phyloP scores from a whole-genome alignment of 495 filamentous ascomycete species.

The Poronia punctata region DNA sequence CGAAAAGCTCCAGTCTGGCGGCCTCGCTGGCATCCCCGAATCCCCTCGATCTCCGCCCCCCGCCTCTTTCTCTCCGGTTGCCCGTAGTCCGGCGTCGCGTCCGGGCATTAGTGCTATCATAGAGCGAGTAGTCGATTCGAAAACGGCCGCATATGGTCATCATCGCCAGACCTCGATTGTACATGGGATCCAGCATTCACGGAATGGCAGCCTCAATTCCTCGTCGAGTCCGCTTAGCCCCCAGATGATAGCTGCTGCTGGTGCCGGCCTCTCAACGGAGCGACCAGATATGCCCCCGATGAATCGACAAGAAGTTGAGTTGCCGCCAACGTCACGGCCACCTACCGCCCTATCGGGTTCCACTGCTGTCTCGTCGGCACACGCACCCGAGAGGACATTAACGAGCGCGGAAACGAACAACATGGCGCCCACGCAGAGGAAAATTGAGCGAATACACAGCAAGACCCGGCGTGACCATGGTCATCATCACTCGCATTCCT shows the following conservation, averaged over 20 bases:
- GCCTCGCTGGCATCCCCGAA: constrained; percentile 34
- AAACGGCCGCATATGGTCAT: constrained; percentile 63
- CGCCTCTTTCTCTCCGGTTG: constrained; percentile 19
- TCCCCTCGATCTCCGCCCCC: constrained; percentile 23
- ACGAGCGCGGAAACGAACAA: constrained; percentile 22
- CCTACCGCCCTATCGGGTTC: constrained; percentile 38
- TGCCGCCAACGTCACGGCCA: constrained; percentile 27
- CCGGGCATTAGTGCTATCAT: constrained; percentile 47
- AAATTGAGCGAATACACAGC: constrained; percentile 58
- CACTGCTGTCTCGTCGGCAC: constrained; percentile 26
- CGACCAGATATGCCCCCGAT: constrained; percentile 36
- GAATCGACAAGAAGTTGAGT: constrained; percentile 35
- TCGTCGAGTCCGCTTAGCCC: constrained; percentile 75
- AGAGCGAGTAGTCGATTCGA: constrained; percentile 53
- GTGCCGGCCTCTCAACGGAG: constrained; percentile 38
- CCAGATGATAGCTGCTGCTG: constrained; percentile 69
- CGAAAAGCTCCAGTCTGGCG: constrained; percentile 45
- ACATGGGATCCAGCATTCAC: constrained; percentile 86
- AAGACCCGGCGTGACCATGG: constrained; percentile 62
- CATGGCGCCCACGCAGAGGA: constrained; percentile 29
- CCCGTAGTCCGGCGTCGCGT: constrained; percentile 31
- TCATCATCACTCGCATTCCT: constrained; percentile 79
- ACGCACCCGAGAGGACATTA: constrained; percentile 28
- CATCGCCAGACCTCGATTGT: constrained; percentile 92
- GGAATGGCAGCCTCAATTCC: constrained; percentile 64